Percentiles rank a stretch among this genome's conserved stretches.
These are phyloP conservation scores for Leishmania mexicana DNA, from an alignment of 208 protist genomes.

Conservation along the genomic window DNA sequence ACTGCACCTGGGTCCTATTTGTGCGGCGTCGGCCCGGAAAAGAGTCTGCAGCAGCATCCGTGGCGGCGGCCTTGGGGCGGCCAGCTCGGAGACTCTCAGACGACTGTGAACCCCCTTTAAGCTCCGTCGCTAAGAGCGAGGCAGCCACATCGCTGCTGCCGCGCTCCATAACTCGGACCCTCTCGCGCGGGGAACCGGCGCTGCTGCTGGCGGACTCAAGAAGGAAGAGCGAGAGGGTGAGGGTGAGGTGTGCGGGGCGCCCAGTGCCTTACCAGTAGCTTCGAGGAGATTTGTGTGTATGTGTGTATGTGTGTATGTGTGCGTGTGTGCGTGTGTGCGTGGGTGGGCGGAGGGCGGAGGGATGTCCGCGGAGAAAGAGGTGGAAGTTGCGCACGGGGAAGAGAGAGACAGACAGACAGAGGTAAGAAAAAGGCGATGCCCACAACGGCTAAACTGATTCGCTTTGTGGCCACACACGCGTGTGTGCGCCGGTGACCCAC, in stretches of 20 bases:
- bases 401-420: background rate
- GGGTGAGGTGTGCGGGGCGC: background rate
- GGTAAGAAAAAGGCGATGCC: background rate
- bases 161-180: slow-evolving; percentile 6
- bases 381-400: background rate
- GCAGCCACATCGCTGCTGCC: slow-evolving; percentile 15
- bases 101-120: background rate
- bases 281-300: background rate
- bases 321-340: background rate
- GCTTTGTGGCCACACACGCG: background rate
- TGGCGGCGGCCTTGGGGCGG: background rate
- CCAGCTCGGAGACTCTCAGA: background rate
- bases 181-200: too few species aligned
- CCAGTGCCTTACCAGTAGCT: background rate
- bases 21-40: background rate
- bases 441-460: background rate
- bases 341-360: background rate
- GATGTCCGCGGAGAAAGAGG: background rate
- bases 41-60: background rate
- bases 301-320: background rate
- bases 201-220: too few species aligned
- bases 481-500: background rate
- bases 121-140: slow-evolving; percentile 21
- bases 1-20: background rate
- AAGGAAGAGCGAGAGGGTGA: background rate